Evolutionary conservation across 2,329 filamentous ascomycete species (phyloP), one percentile per base, ranked within the genome.

Genomic region (Domatiomyces catenatus): DNA sequence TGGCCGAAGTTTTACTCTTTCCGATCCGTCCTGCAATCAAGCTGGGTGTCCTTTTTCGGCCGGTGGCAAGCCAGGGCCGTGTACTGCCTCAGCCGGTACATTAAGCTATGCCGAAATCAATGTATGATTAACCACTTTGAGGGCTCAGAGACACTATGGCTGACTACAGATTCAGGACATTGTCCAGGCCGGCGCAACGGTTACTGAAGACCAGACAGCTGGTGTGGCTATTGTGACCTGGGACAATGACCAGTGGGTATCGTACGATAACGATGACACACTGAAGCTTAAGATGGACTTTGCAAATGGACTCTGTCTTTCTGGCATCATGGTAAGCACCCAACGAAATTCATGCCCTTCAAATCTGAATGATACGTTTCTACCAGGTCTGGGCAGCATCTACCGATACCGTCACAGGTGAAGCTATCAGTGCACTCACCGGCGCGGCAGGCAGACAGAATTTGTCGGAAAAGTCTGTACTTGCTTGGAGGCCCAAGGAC

Each of bases 191-290:
- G 22, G 22, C 6, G 22, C 22, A 6, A 24, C 22, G 3, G 22
- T 24, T 6, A 15, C 8, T 4, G 10, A 4, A 15, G 32, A 39
- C 32, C 2, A 15, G 10, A 15, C 15, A 5, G 32, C 32, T 15
- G 49, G 18, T 0, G 66, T 61, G 1, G 56, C 60, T 10, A 52
- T 53, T n/a, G 28, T 61, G 8, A 59, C 49, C 1, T 64, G 58
- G 58, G 55, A 60, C 17, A 32, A 39, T 2, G 50, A 61, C 48
- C 62, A 66, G 49, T 66, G 62, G 63, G 56, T 63, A 5, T 54
- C 53, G 0, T 65, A 58, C 39, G 63, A 66, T 49, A 66, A 71
- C 51, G 49, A 43, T 0, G 53, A 63, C 3, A 71, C 68, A 2
- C 57, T 65, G 17, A 54, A 61, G 45, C 48, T 58, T 26, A 69